Conservation (phyloP, 495 filamentous ascomycete genomes). For the Talaromyces wortmannii region DNA sequence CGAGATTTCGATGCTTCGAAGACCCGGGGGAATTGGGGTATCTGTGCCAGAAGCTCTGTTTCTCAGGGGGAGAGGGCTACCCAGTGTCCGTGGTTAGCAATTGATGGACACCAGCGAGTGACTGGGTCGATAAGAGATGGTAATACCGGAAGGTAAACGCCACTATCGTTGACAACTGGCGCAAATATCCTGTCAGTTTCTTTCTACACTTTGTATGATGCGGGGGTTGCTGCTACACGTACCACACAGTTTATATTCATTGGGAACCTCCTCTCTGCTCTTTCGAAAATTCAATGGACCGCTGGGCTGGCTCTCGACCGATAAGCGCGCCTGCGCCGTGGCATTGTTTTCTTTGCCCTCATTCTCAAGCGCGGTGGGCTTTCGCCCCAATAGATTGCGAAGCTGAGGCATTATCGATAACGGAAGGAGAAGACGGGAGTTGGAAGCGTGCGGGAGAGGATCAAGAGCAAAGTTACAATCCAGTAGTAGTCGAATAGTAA, state of each 20-base stretch:
- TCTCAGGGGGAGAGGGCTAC: slow-evolving; percentile 87
- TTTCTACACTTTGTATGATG: background rate
- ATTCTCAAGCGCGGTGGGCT: slow-evolving; percentile 40
- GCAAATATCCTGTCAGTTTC: slow-evolving; percentile 1
- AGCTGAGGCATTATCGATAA: slow-evolving; percentile 56
- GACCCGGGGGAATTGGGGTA: slow-evolving; percentile 60
- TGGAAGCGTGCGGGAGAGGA: background rate
- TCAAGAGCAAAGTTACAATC: too few relatives aligned
- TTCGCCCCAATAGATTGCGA: slow-evolving; percentile 65
- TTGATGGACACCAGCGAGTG: background rate
- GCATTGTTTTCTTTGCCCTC: slow-evolving; percentile 28
- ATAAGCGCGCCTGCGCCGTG: slow-evolving; percentile 45
- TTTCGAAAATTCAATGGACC: slow-evolving; percentile 54
- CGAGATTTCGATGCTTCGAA: slow-evolving; percentile 61
- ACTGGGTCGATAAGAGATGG: background rate
- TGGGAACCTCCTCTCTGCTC: slow-evolving; percentile 49
- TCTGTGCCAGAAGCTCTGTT: slow-evolving; percentile 75
- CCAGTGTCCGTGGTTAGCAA: slow-evolving; percentile 11
- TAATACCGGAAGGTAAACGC: slow-evolving; percentile 88
- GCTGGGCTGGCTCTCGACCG: slow-evolving; percentile 22
- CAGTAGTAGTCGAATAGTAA: too few relatives aligned
- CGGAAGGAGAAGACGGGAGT: background rate
- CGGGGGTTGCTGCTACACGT: slow-evolving; percentile 18
- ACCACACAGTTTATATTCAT: slow-evolving; percentile 82
- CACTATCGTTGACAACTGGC: slow-evolving; percentile 91